Percentiles rank a stretch among this genome's conserved stretches.
Evolutionary conservation across 1,139 yeast genomes (phyloP).

Genomic region (Blastobotrys aristatus): DNA sequence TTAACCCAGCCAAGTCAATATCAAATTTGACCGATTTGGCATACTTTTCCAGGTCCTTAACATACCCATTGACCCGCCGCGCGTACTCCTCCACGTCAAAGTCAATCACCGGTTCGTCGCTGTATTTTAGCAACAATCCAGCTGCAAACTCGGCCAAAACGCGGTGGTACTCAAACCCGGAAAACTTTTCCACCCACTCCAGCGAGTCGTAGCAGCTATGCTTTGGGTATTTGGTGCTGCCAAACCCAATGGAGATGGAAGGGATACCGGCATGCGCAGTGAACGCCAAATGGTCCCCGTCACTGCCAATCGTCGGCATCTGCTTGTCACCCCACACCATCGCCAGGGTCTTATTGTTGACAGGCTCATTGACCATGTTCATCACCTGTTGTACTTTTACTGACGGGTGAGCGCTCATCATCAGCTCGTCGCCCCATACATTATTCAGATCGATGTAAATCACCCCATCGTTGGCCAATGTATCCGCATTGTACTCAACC

Average conservation of each 20-base stretch:
- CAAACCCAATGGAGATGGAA: slow-evolving; percentile 53
- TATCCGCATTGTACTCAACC: slow-evolving; percentile 54
- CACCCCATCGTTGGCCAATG: slow-evolving; percentile 56
- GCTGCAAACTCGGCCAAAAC: slow-evolving; percentile 57
- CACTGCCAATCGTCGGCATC: slow-evolving; percentile 15
- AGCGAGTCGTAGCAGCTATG: slow-evolving; percentile 66
- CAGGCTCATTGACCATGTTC: slow-evolving; percentile 38
- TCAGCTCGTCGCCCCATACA: slow-evolving; percentile 56
- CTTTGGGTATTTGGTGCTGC: slow-evolving; percentile 43
- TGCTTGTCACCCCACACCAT: slow-evolving; percentile 22
- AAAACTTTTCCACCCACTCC: slow-evolving; percentile 45
- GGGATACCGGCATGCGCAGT: slow-evolving; percentile 64
- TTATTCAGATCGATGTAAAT: slow-evolving; percentile 75
- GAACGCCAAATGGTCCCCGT: slow-evolving; percentile 67
- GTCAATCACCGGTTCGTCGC: slow-evolving; percentile 76
- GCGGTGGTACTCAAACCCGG: slow-evolving; percentile 58
- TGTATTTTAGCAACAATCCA: slow-evolving; percentile 47
- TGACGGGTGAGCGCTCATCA: slow-evolving; percentile 62
- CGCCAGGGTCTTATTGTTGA: slow-evolving; percentile 21
- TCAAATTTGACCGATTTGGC: slow-evolving; percentile 27
- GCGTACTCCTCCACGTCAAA: slow-evolving; percentile 53
- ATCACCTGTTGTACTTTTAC: slow-evolving; percentile 42
- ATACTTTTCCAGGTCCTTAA: slow-evolving; percentile 47
- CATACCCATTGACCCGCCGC: slow-evolving; percentile 41
- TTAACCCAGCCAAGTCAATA: slow-evolving; percentile 19